phyloP scores from a whole-genome alignment of 202 grass and related monocot genomes.

The Tripidium arundinaceum region DNA sequence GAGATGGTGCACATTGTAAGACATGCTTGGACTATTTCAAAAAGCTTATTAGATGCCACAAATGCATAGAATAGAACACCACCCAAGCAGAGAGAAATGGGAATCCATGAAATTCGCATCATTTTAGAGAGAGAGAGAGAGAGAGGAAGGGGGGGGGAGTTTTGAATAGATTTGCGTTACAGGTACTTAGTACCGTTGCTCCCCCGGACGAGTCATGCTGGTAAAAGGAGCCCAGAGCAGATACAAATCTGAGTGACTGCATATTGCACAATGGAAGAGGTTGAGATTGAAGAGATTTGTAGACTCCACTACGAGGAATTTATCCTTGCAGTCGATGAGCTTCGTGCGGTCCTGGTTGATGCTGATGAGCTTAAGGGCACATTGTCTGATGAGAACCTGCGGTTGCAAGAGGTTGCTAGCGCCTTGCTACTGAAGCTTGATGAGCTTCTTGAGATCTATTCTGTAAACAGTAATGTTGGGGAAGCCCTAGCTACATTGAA shows the following conservation, averaged over 20 bases:
- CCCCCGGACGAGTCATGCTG: not conserved
- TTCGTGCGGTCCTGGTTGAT: conserved; percentile 63
- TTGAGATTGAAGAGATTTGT: conserved; percentile 79
- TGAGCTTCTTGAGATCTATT: conserved; percentile 54
- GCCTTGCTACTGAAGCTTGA: conserved; percentile 51
- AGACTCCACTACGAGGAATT: conserved; percentile 77
- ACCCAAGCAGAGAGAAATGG: not conserved
- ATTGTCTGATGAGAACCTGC: conserved; percentile 50
- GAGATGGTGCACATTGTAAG: not conserved
- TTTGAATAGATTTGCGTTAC: not conserved
- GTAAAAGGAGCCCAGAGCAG: not conserved
- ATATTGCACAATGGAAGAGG: conserved; percentile 37
- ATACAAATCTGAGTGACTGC: not conserved
- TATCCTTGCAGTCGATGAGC: conserved; percentile 71
- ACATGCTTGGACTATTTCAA: not conserved
- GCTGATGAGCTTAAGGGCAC: conserved; percentile 67
- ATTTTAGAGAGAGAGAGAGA: not conserved
- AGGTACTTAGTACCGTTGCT: not conserved
- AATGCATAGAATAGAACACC: not conserved
- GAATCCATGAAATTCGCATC: not conserved
- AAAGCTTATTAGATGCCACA: not conserved
- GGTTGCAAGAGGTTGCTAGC: conserved; percentile 55
- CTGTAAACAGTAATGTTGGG: conserved; percentile 51
- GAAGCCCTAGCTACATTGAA: conserved; percentile 50
- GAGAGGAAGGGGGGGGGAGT: not conserved